phyloP scores from a whole-genome alignment of 441 rosid genomes.

The Pelargonium australe region DNA sequence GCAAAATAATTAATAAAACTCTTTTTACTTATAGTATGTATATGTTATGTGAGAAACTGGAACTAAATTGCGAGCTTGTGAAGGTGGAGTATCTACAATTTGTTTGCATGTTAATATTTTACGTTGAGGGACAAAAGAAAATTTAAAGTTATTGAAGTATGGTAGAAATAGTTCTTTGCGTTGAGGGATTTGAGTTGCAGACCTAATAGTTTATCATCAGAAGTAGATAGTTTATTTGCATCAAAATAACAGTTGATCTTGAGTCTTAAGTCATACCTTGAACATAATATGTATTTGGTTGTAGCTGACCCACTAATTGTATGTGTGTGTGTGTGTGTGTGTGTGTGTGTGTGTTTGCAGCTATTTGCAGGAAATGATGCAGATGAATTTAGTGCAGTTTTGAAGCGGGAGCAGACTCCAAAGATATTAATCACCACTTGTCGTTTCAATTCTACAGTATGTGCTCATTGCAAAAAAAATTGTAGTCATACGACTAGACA shows the following conservation, averaged over 20 bases:
- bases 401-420: slow-evolving; percentile 46
- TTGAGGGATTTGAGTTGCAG: not conserved
- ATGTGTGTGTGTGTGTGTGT: not conserved
- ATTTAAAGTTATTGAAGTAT: not conserved
- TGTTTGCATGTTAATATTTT: not conserved
- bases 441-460: slow-evolving; percentile 80
- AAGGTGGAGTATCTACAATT: not conserved
- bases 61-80: not conserved
- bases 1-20: not conserved
- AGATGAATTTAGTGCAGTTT: slow-evolving; percentile 66
- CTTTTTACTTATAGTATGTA: not conserved
- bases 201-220: not conserved
- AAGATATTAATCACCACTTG: slow-evolving; percentile 84
- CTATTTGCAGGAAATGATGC: slow-evolving; percentile 75
- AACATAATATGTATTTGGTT: not conserved
- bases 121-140: not conserved
- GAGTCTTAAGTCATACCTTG: not conserved
- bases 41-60: not conserved
- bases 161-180: not conserved
- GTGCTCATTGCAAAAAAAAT: slow-evolving; percentile 17
- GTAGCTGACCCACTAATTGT: not conserved
- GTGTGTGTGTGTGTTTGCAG: slow-evolving; percentile 30
- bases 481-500: not conserved
- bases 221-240: not conserved
- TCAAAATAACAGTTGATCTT: not conserved